Conservation (phyloP, 192 early-diverging fungal species). For the Coemansia sp. region DNA sequence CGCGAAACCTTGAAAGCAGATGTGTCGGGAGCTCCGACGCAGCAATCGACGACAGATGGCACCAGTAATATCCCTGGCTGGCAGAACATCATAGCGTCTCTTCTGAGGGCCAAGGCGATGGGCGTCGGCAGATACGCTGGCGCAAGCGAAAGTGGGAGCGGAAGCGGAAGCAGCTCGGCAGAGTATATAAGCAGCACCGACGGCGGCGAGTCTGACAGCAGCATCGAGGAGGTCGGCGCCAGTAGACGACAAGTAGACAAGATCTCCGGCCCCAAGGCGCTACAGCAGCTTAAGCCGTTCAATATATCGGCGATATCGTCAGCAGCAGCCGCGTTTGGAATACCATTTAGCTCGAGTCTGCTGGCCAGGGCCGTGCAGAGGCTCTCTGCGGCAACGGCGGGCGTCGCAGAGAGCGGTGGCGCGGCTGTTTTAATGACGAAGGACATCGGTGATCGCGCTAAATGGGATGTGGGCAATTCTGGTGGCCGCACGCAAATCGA, state of each 20-base stretch:
- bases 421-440: slow-evolving; percentile 18
- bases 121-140: neutral
- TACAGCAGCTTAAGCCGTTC: slow-evolving; percentile 41
- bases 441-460: neutral
- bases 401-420: neutral
- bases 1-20: neutral
- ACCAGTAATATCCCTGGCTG: slow-evolving; percentile 29
- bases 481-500: neutral
- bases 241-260: neutral
- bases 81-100: slow-evolving; percentile 42
- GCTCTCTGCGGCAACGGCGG: slow-evolving; percentile 6
- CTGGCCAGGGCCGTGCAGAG: slow-evolving; percentile 22
- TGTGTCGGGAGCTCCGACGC: neutral
- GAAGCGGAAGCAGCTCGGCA: slow-evolving; percentile 10
- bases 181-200: neutral
- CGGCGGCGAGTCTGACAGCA: slow-evolving; percentile 3
- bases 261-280: neutral
- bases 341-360: slow-evolving; percentile 40
- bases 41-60: slow-evolving; percentile 3
- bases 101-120: slow-evolving; percentile 40
- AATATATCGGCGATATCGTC: slow-evolving; percentile 52
- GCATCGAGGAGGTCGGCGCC: slow-evolving; percentile 1
- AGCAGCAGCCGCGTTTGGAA: slow-evolving; percentile 53
- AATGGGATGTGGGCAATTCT: neutral
- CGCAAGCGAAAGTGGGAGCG: slow-evolving; percentile 5